A percentile compares a stretch with the other conserved stretches of the same genome.
Evolutionary conservation across 1,284 basidiomycete species (phyloP).

Genomic region (Tausonia pullulans): DNA sequence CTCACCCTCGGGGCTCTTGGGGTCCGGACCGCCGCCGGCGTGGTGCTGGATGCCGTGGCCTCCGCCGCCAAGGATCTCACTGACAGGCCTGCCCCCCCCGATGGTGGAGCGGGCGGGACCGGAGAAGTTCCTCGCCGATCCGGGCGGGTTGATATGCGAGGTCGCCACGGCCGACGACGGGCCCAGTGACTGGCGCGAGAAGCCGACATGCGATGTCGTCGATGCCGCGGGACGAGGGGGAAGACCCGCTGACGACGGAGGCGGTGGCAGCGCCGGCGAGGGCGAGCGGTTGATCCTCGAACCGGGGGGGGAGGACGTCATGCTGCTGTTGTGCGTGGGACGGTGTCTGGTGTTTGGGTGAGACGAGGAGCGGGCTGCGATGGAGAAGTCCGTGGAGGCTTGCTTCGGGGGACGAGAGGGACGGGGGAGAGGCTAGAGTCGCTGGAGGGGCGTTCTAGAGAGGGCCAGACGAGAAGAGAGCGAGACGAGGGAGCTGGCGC

Average conservation of each 20-base stretch:
- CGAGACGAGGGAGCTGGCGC: no score
- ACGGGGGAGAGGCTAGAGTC: no score
- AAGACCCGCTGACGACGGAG: slow-evolving; percentile 13
- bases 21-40: background rate
- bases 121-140: slow-evolving; percentile 5
- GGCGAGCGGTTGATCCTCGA: slow-evolving; percentile 12
- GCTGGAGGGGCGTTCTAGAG: no score
- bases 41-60: slow-evolving; percentile 3
- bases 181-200: slow-evolving; percentile 17
- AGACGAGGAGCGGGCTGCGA: no score
- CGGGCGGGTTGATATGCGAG: background rate
- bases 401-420: no score
- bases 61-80: slow-evolving; percentile 16
- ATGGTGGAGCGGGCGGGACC: background rate
- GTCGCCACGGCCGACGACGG: background rate
- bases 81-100: slow-evolving; percentile 8
- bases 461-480: no score
- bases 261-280: slow-evolving; percentile 16
- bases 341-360: no score
- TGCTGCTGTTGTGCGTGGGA: no score
- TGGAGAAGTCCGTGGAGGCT: no score
- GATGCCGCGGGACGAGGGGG: slow-evolving; percentile 11
- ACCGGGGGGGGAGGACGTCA: background rate
- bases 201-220: slow-evolving; percentile 14
- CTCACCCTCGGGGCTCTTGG: slow-evolving; percentile 14